phyloP scores from a whole-genome alignment of 805 yeast species.

The Candida orba region DNA sequence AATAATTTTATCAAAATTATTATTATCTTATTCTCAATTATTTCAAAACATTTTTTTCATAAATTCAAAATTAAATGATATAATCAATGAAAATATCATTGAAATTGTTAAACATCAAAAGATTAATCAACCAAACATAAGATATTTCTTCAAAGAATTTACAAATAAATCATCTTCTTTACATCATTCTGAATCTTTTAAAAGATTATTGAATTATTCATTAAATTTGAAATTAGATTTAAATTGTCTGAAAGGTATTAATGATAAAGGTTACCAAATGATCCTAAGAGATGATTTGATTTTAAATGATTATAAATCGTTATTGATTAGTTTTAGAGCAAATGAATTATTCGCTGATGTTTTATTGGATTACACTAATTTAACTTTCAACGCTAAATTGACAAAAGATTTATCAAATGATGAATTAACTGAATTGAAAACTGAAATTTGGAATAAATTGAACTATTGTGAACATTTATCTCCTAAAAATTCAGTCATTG shows the following conservation, averaged over 20 bases:
- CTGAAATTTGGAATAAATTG: conserved; percentile 21
- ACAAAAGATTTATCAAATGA: conserved; percentile 13
- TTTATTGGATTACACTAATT: conserved; percentile 18
- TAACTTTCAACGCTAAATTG: conserved; percentile 18
- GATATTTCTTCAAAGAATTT: conserved; percentile 22
- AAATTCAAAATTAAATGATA: conserved; percentile 7
- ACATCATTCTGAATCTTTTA: conserved; percentile 15
- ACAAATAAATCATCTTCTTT: conserved; percentile 9
- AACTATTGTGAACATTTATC: conserved; percentile 20
- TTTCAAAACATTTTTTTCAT: conserved; percentile 7
- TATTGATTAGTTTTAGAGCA: conserved; percentile 22
- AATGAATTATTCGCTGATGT: conserved; percentile 25
- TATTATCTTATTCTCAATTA: conserved; percentile 17
- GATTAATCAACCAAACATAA: conserved; percentile 16
- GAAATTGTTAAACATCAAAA: conserved; percentile 19
- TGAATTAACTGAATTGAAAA: conserved; percentile 19
- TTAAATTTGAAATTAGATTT: conserved; percentile 13
- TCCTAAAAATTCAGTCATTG: conserved; percentile 21
- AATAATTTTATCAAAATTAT: conserved; percentile 15
- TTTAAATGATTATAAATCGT: conserved; percentile 17
- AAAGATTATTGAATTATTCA: conserved; percentile 20
- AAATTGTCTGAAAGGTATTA: conserved; percentile 18
- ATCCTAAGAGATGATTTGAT: conserved; percentile 21
- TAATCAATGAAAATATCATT: conserved; percentile 10
- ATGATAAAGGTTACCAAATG: conserved; percentile 20